Base-by-base conservation (phyloP, 2,329 filamentous ascomycete genomes). In the Esteya vermicola region DNA sequence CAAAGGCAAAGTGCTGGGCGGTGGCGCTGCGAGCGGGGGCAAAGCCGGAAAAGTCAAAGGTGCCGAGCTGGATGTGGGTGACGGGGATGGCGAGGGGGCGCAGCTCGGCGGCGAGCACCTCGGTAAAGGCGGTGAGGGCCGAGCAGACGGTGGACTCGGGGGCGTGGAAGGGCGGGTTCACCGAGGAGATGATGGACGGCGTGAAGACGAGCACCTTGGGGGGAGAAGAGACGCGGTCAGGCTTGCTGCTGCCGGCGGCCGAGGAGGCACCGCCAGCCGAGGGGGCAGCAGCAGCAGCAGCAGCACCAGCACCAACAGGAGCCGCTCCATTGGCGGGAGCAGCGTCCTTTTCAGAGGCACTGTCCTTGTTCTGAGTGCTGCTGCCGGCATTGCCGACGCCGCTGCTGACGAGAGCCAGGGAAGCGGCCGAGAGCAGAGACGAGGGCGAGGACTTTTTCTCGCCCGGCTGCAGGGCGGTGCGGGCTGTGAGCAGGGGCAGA, bases 31-130 rank as follows among this genome's bases (percentile, higher is more conserved):
- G 45, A 13, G 64, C 55, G 22, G 69, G 70, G 3, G 68, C 68
- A 59, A 79, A 77, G 46, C 78, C 68, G 7, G 77, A 75, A 51
- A 89, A 78, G 59, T 96, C 89, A 55, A 98, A 85, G 19, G 85
- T 88, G 43, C 91, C 91, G 2, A 96, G 76, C 59, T 89, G 85
- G 56, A 98, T 70, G 54, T 95, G 85, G 2, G 82, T 81, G 18
- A 95, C 82, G 30, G 81, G 74, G 39, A 95, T 81, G 39, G 70
- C 72, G 27, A 91, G 68, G 4, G 84, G 77, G 4, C 72, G 68
- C 31, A 95, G 71, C 63, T 96, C 91, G 40, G 78, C 77, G 13
- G 81, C 72, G 10, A 96, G 68, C 1, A 85, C 83, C 38, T 81
- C 73, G 22, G 84, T 82, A 55, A 94, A 94, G 21, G 85, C 83